Base-by-base conservation (phyloP, 441 rosid species). In the Brassica balearica region DNA sequence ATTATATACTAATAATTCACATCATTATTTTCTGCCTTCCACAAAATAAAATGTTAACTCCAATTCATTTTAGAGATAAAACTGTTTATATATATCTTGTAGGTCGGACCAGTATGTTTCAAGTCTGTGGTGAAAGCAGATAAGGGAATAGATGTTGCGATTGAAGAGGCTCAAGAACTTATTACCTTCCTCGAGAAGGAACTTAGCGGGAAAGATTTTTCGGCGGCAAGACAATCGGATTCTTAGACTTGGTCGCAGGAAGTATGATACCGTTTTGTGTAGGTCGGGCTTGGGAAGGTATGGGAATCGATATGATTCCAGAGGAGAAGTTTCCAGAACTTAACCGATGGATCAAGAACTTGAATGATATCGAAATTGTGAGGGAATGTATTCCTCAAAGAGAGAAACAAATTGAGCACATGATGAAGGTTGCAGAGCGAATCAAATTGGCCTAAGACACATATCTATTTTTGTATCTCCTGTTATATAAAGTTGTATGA, bases 231-330 rank as follows among this genome's bases (percentile, higher is more conserved):
- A 75, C 14, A 20, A 36, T 75, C 4, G 78, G 78, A 56, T 75
- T 53, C 7, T 34, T 75, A 56, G 78, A 75, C 78, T 2, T 75
- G 69, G 78, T 75, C 34, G 72, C 25, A 2, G 72, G 72, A 55
- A 64, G 71, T 22, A 66, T 75, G 77, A 73, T 73, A 1, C 72
- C 65, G n/a, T 65, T 65, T 29, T 66, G 71, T 22, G 0, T 74
- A 2, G 55, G 4, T 65, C 34, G 41, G 20, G 27, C 4, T 19
- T 65, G 65, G 72, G 78, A 75, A 67, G 58, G 41, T 38, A 56
- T 58, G 58, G 73, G 46, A 65, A 36, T 74, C 38, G 41, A 66
- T 65, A 12, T 74, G 71, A 66, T 74, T 20, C 65, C 78, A n/a
- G 41, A 74, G 2, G 72, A 66, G 8, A 74, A 66, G 66, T 74